phyloP scores from a whole-genome alignment of 768 basidiomycete species.

The Daedaleopsis sinensis region DNA sequence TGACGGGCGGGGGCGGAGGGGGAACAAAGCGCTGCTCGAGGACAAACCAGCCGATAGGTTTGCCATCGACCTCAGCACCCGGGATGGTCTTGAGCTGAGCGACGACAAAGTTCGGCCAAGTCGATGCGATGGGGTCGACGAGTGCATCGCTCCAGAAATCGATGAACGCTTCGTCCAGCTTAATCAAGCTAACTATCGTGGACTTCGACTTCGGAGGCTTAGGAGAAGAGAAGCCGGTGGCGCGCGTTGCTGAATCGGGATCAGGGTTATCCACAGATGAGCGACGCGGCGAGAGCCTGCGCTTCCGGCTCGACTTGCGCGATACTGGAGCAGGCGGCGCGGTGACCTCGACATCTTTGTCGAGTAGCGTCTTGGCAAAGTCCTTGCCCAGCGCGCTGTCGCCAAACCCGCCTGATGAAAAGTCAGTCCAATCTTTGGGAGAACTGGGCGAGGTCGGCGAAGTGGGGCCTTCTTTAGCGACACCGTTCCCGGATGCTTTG shows the following conservation, averaged over 20 bases:
- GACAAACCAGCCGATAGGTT: conserved; percentile 63
- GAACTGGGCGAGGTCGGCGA: conserved; percentile 25
- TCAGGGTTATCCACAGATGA: conserved; percentile 30
- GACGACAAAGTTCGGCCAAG: conserved; percentile 72
- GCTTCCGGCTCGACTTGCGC: conserved; percentile 39
- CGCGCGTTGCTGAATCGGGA: conserved; percentile 7
- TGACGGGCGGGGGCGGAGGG: conserved; percentile 36
- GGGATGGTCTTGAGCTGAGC: conserved; percentile 60
- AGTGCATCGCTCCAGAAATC: conserved; percentile 83
- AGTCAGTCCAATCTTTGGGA: conserved; percentile 64
- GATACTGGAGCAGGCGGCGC: conserved; percentile 34
- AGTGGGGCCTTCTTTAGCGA: conserved; percentile 14
- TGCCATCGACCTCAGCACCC: conserved; percentile 33
- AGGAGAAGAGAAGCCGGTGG: conserved; percentile 2
- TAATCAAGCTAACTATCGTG: conserved; percentile 49
- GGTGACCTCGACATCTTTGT: conserved; percentile 62
- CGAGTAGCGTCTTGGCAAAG: conserved; percentile 60
- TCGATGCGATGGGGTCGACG: conserved; percentile 62
- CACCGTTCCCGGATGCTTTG: conserved; percentile 16
- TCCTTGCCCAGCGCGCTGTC: conserved; percentile 43
- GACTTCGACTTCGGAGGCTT: conserved; percentile 34
- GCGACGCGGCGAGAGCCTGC: conserved; percentile 31
- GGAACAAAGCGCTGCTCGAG: conserved; percentile 62
- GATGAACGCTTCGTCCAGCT: conserved; percentile 79
- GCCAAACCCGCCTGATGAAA: conserved; percentile 65